Base-by-base conservation (phyloP, 2,329 filamentous ascomycete genomes). In the Lasiodiplodia citricola region DNA sequence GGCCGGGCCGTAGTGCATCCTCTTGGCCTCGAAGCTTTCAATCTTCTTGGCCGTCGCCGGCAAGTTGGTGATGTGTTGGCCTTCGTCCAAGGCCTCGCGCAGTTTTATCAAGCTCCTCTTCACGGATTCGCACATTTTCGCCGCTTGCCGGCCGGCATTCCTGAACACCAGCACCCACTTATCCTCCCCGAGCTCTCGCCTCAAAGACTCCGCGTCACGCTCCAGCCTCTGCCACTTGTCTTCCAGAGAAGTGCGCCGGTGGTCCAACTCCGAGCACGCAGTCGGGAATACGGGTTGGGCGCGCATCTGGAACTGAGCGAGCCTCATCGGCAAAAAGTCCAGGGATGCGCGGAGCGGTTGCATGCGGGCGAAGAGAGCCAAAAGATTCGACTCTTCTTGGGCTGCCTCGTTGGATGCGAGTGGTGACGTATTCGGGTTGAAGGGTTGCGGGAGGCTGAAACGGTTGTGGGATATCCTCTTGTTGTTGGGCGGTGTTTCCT, bases 71-170 rank as follows among this genome's bases (percentile, higher is more conserved):
- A 57, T 52, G 18, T 68, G 57, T 14, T 90, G 71, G 16, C 72
- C 70, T 13, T 88, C 85, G 69, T 97, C 92, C 18, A 97, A 84
- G 4, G 89, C 90, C 76, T 97, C 93, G 71, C 88, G 90, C 44
- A 99, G 85, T 80, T 97, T 97, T 57, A 85, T 81, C 69, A 96
- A 88, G 77, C 94, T 97, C 71, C 95, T 88, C 76, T 96, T 92
- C 25, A 98, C 93, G 3, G 94, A 97, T 73, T 97, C 93, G 77
- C 93, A 95, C 94, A 99, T 97, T 83, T 97, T 97, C 73, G 96
- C 89, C 4, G 96, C 95, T 80, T 97, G 94, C 68, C 91, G 87
- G 16, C 94, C 94, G 18, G 96, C 96, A 72, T 96, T 95, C 68
- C 95, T 89, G 83, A 99, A 99, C 44, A 98, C 94, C 66, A 96